phyloP scores from a whole-genome alignment of 208 protist species.

The Leishmania tarentolae region DNA sequence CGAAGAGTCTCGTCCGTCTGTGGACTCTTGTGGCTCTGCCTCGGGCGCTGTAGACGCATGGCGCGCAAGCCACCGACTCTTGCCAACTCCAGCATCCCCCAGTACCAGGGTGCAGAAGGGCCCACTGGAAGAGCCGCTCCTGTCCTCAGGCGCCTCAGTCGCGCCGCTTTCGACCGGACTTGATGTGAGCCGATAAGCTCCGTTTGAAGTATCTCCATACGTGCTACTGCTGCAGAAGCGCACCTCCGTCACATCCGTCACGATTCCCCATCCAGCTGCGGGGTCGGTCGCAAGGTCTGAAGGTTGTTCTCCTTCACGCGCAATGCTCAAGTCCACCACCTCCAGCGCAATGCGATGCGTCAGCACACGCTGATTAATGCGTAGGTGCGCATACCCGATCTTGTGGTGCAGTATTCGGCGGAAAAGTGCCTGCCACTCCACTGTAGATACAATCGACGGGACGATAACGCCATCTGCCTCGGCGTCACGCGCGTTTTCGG shows the following conservation, averaged over 20 bases:
- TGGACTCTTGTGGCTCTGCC: not conserved
- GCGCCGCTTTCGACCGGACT: no score
- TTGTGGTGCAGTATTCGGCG: slow-evolving; percentile 37
- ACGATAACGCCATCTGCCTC: not conserved
- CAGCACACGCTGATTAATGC: slow-evolving; percentile 33
- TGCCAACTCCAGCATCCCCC: slow-evolving; percentile 52
- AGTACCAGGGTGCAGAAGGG: slow-evolving; percentile 38
- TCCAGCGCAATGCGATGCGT: slow-evolving; percentile 36
- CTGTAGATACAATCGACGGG: slow-evolving; percentile 11
- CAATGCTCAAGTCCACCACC: slow-evolving; percentile 23
- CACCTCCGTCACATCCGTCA: slow-evolving; percentile 35
- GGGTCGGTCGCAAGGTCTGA: not conserved
- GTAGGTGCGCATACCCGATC: slow-evolving; percentile 37
- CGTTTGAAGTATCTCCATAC: not conserved
- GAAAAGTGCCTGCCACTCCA: slow-evolving; percentile 44
- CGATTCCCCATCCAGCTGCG: slow-evolving; percentile 20
- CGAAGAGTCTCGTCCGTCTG: not conserved
- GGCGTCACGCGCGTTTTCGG: slow-evolving; percentile 1
- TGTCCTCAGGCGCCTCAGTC: not conserved
- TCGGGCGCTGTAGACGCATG: not conserved
- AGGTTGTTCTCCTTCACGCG: no score
- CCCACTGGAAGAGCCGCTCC: not conserved
- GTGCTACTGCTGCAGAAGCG: slow-evolving; percentile 1
- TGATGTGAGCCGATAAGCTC: not conserved
- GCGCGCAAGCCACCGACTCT: slow-evolving; percentile 33